These are phyloP conservation scores for Crepidotus variabilis DNA, from an alignment of 768 basidiomycete genomes.

Conservation along the genomic window DNA sequence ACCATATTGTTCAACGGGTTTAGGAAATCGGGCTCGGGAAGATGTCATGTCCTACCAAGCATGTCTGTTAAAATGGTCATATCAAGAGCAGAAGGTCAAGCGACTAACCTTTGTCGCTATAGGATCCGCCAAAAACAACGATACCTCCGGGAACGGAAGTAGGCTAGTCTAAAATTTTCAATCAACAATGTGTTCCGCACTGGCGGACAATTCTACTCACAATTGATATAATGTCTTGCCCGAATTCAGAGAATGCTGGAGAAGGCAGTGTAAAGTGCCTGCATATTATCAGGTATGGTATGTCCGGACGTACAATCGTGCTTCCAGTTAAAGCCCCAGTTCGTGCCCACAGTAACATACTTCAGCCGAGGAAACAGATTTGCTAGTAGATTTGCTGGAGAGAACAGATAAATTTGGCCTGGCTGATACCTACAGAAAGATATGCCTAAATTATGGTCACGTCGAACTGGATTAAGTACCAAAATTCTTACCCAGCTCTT, in stretches of 20 bases:
- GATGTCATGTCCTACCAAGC: conserved; percentile 43
- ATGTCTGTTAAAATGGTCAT: neutral
- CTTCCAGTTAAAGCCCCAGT: too few relatives aligned
- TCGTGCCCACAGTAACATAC: too few relatives aligned
- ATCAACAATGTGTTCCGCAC: neutral
- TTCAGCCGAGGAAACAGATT: too few relatives aligned
- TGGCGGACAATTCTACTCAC: neutral
- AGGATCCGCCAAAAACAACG: neutral
- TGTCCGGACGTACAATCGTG: too few relatives aligned
- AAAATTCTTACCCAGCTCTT: too few relatives aligned
- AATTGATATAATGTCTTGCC: neutral
- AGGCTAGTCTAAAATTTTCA: neutral
- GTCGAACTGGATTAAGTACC: too few relatives aligned
- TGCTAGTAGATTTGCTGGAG: too few relatives aligned
- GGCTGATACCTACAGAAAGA: too few relatives aligned
- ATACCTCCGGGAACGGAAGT: neutral
- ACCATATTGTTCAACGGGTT: conserved; percentile 45
- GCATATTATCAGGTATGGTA: too few relatives aligned
- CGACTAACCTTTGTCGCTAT: neutral
- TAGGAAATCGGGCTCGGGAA: conserved; percentile 51
- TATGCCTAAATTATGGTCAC: too few relatives aligned
- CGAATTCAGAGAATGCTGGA: neutral
- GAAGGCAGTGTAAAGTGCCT: neutral
- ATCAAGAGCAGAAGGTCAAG: neutral
- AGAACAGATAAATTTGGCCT: too few relatives aligned